Base-by-base conservation (phyloP, 2,329 filamentous ascomycete genomes). In the Spiromastix sp. region DNA sequence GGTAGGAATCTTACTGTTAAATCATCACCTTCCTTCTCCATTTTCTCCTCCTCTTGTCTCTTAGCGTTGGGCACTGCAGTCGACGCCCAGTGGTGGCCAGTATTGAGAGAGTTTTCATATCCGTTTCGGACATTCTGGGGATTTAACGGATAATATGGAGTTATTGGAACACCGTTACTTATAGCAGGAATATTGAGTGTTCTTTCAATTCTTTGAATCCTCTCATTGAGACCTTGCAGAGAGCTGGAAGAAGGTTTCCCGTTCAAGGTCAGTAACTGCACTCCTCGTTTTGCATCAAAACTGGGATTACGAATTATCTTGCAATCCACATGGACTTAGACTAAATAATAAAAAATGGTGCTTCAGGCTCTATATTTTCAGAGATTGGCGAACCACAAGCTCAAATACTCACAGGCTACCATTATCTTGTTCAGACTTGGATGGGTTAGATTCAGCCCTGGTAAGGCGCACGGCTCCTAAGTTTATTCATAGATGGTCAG, bases 101-200 rank as follows among this genome's bases (percentile, higher is more conserved):
- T n/a, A n/a, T n/a, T n/a, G n/a, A n/a, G n/a, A n/a, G n/a, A n/a
- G n/a, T n/a, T n/a, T n/a, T n/a, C n/a, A 24, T 24, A n/a, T 7
- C 21, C 21, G n/a, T 24, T n/a, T 24, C 7, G 21, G 21, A 24
- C 21, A 24, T 24, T 7, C 21, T 24, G 21, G 21, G 21, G 21
- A 24, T 51, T 50, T n/a, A n/a, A n/a, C 7, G 21, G 21, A n/a
- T n/a, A 7, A 7, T 7, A 24, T 7, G 21, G 21, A n/a, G 7
- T 6, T 49, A n/a, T 27, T 12, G 13, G 16, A 31, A 34, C 5
- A 22, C 26, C 28, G n/a, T 34, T 34, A n/a, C n/a, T n/a, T n/a
- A n/a, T 4, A 21, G 11, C 6, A 13, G 34, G 13, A 16, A 38
- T 32, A 4, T 30, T 30, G 13, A 38, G 30, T 10, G 15, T 19